Conservation (phyloP, 163 green algal genomes). For the Scenedesmus sp. region DNA sequence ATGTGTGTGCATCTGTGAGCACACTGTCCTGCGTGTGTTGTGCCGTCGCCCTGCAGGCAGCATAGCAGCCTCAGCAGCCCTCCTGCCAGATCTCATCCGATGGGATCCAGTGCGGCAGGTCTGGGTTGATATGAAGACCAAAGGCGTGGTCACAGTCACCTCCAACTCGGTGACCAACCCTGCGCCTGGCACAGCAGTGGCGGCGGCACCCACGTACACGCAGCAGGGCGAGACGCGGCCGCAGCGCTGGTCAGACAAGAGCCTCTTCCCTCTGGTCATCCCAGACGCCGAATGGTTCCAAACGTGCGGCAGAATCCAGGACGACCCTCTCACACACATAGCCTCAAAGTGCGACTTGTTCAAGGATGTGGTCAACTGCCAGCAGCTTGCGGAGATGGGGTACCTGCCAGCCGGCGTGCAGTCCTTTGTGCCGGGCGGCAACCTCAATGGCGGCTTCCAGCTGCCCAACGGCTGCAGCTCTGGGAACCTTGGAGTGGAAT, state of each 20-base stretch:
- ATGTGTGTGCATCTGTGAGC: not conserved
- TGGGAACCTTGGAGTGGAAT: constrained; percentile 42
- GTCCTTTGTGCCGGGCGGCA: constrained; percentile 22
- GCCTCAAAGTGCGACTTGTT: constrained; percentile 49
- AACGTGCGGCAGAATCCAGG: constrained; percentile 12
- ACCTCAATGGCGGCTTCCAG: constrained; percentile 29
- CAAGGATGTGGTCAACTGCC: constrained; percentile 46
- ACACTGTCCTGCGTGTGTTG: not conserved
- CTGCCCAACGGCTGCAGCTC: constrained; percentile 50
- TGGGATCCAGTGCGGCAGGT: constrained; percentile 42
- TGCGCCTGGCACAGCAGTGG: not conserved
- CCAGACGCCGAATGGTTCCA: constrained; percentile 37
- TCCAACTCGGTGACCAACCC: constrained; percentile 49
- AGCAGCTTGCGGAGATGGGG: constrained; percentile 47
- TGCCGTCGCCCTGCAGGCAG: not conserved
- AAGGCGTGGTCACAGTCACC: constrained; percentile 35
- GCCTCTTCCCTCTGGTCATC: constrained; percentile 35
- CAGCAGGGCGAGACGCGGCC: constrained; percentile 28
- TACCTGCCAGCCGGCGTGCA: constrained; percentile 51
- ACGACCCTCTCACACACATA: not conserved
- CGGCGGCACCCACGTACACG: constrained; percentile 25
- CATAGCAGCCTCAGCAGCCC: not conserved
- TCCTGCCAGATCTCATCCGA: constrained; percentile 14
- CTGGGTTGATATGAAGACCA: constrained; percentile 38
- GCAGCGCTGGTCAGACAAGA: constrained; percentile 19